Conservation (phyloP, 805 yeast genomes). For the Starmerella floricola region DNA sequence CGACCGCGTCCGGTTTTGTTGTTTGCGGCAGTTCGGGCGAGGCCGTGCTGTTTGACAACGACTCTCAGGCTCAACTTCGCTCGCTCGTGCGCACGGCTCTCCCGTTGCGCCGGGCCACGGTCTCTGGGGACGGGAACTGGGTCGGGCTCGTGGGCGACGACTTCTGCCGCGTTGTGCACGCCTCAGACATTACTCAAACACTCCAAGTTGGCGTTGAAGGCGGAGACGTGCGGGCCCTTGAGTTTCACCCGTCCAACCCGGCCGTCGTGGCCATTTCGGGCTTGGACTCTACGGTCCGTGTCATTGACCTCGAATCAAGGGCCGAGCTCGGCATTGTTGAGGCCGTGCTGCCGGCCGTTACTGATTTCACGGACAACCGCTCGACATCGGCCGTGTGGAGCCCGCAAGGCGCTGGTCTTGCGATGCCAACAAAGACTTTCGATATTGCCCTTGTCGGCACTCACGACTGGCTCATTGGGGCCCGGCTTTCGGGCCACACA, state of each 20-base stretch:
- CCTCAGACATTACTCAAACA: slow-evolving; percentile 29
- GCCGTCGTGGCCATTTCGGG: slow-evolving; percentile 25
- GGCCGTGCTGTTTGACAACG: slow-evolving; percentile 26
- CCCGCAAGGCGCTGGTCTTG: slow-evolving; percentile 54
- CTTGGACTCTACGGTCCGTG: slow-evolving; percentile 28
- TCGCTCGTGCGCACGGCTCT: slow-evolving; percentile 25
- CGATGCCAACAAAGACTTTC: slow-evolving; percentile 44
- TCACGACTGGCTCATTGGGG: slow-evolving; percentile 22
- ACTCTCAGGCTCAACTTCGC: slow-evolving; percentile 12
- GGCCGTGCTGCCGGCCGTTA: slow-evolving; percentile 24
- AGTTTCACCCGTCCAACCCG: slow-evolving; percentile 29
- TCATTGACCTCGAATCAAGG: slow-evolving; percentile 22
- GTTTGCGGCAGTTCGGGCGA: slow-evolving; percentile 37
- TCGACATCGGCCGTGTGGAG: slow-evolving; percentile 58
- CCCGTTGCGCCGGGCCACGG: slow-evolving; percentile 28
- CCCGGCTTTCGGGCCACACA: slow-evolving; percentile 22
- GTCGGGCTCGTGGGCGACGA: slow-evolving; percentile 31
- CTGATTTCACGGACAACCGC: slow-evolving; percentile 30
- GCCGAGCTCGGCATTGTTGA: slow-evolving; percentile 22
- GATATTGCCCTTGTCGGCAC: slow-evolving; percentile 25
- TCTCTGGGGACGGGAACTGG: slow-evolving; percentile 30
- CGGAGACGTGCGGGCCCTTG: slow-evolving; percentile 36
- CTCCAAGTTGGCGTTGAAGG: slow-evolving; percentile 34
- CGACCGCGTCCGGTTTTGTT: slow-evolving; percentile 26
- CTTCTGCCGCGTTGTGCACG: slow-evolving; percentile 24